Conservation (phyloP, 148 eudicot genomes). For the Limonium bicolor region DNA sequence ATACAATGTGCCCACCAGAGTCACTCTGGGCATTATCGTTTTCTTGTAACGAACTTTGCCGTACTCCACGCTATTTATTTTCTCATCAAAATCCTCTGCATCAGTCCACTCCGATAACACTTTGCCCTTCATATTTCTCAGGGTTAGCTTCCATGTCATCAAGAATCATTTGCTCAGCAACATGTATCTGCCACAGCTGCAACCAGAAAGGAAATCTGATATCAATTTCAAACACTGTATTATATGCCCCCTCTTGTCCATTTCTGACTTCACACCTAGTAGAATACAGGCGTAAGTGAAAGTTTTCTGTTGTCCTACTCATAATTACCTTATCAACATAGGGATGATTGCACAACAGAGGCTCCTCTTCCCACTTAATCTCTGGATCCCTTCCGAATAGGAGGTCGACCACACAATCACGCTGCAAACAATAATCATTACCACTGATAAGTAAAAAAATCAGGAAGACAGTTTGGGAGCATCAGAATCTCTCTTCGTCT, state of each 20-base stretch:
- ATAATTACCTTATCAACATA: slow-evolving; percentile 75
- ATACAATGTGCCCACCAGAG: slow-evolving; percentile 42
- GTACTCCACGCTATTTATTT: slow-evolving; percentile 45
- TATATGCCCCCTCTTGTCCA: too few relatives aligned
- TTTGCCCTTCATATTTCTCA: slow-evolving; percentile 61
- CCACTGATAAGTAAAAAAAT: too few relatives aligned
- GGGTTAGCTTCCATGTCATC: slow-evolving; percentile 87
- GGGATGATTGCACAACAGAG: slow-evolving; percentile 84
- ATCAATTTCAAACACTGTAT: too few relatives aligned
- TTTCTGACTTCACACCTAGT: too few relatives aligned
- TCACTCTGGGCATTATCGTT: slow-evolving; percentile 33
- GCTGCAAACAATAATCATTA: too few relatives aligned
- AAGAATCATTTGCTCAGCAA: slow-evolving; percentile 89
- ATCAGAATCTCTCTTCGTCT: too few relatives aligned
- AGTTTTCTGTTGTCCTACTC: too few relatives aligned
- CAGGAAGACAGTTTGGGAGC: neutral
- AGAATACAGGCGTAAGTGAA: too few relatives aligned
- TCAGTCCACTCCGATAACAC: slow-evolving; percentile 65
- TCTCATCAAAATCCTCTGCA: slow-evolving; percentile 77
- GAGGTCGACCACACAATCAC: slow-evolving; percentile 87
- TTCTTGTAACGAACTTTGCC: slow-evolving; percentile 47
- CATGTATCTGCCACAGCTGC: slow-evolving; percentile 93
- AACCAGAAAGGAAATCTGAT: neutral
- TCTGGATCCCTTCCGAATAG: slow-evolving; percentile 78
- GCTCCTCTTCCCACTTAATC: slow-evolving; percentile 69